Evolutionary conservation across 2,329 filamentous ascomycete genomes (phyloP).

Genomic region (Penicillium aurantiogriseum): DNA sequence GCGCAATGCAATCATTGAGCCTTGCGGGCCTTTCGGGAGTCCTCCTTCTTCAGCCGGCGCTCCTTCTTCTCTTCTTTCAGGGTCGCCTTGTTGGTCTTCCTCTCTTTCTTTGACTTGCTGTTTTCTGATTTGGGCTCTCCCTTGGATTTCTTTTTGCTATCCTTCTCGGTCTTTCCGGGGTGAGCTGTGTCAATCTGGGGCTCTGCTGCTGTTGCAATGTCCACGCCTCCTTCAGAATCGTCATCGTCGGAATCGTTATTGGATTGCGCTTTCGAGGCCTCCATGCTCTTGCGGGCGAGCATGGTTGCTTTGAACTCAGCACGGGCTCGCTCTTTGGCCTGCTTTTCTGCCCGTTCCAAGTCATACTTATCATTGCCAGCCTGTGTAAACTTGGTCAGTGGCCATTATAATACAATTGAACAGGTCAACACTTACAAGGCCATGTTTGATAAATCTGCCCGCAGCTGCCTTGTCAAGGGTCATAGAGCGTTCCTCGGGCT

Average conservation of each 20-base stretch:
- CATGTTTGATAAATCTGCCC: conserved; percentile 76
- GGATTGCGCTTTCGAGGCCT: conserved; percentile 16
- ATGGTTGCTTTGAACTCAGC: conserved; percentile 50
- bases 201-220: conserved; percentile 4
- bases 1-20: conserved; percentile 17
- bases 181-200: not conserved
- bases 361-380: conserved; percentile 54
- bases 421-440: conserved; percentile 57
- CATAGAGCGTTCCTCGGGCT: conserved; percentile 57
- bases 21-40: conserved; percentile 36
- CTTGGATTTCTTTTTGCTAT: conserved; percentile 26
- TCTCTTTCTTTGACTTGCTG: conserved; percentile 28
- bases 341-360: conserved; percentile 49
- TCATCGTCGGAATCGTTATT: conserved; percentile 20
- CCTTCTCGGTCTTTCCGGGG: conserved; percentile 13
- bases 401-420: not conserved
- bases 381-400: conserved; percentile 23
- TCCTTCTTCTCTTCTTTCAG: conserved; percentile 29
- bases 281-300: conserved; percentile 40
- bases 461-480: conserved; percentile 73
- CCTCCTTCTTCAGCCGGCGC: conserved; percentile 42
- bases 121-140: conserved; percentile 6
- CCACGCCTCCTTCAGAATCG: conserved; percentile 17
- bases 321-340: conserved; percentile 52
- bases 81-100: conserved; percentile 29